phyloP scores from a whole-genome alignment of 768 basidiomycete genomes.

The Leccinum sublutescens region DNA sequence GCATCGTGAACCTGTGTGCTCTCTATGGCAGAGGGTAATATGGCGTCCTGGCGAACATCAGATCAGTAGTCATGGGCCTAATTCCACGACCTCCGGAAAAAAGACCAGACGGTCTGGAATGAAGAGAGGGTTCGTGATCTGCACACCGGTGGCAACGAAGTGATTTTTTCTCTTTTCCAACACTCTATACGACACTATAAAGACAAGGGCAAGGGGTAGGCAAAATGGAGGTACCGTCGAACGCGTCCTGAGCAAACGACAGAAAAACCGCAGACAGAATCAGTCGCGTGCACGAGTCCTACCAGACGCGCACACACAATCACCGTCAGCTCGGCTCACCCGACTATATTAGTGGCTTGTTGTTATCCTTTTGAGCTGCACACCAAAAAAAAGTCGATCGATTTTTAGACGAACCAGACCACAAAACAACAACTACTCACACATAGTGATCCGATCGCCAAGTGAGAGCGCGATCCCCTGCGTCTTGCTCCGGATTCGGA shows the following conservation, averaged over 20 bases:
- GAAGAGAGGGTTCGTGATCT: neutral
- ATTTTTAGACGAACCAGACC: neutral
- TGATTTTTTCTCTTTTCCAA: neutral
- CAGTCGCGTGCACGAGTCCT: neutral
- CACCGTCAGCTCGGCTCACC: neutral
- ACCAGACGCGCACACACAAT: neutral
- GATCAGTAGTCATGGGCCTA: neutral
- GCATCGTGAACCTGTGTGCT: too few relatives aligned
- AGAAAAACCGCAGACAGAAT: neutral
- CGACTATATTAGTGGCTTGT: slow-evolving; percentile 31
- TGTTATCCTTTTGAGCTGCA: slow-evolving; percentile 42
- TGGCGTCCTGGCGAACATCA: neutral
- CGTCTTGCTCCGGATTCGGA: slow-evolving; percentile 95
- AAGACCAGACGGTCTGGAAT: neutral
- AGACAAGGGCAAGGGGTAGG: neutral
- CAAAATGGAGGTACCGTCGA: neutral
- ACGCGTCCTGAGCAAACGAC: neutral
- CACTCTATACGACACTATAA: neutral
- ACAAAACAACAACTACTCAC: slow-evolving; percentile 29
- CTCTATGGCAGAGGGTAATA: neutral
- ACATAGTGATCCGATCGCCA: slow-evolving; percentile 82
- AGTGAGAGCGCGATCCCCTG: slow-evolving; percentile 95
- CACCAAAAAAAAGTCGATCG: neutral
- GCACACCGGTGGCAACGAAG: neutral
- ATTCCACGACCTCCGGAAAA: neutral